Conservation (phyloP, 371 early-diverging fungal species). For the Dinochytrium kinnereticum region DNA sequence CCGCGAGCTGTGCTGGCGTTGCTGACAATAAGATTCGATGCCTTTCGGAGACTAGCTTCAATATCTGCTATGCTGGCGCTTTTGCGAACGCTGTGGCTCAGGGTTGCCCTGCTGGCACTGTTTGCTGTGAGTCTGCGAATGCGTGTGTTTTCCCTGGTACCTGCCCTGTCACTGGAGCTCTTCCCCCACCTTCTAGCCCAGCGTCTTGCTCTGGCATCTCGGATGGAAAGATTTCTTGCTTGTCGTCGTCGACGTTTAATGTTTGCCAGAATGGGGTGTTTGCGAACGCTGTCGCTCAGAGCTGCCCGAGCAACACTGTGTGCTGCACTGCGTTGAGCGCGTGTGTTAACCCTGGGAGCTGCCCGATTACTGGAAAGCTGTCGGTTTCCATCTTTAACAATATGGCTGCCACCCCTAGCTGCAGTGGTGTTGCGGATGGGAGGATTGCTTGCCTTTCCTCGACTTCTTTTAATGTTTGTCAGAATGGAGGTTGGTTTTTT, state of each 20-base stretch:
- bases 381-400: background rate
- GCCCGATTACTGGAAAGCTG: background rate
- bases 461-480: background rate
- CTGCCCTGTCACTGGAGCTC: slow-evolving; percentile 5
- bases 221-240: slow-evolving; percentile 14
- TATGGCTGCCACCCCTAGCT: background rate
- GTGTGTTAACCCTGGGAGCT: slow-evolving; percentile 6
- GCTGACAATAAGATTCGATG: slow-evolving; percentile 8
- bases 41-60: background rate
- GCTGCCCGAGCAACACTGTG: background rate
- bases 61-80: slow-evolving; percentile 14
- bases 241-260: slow-evolving; percentile 2
- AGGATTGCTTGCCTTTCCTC: background rate
- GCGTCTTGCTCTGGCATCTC: slow-evolving; percentile 4
- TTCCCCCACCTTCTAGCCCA: slow-evolving; percentile 2
- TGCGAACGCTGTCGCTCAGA: background rate
- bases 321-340: background rate
- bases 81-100: slow-evolving; percentile 2
- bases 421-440: slow-evolving; percentile 6
- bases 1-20: slow-evolving; percentile 9
- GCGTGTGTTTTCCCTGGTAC: slow-evolving; percentile 7
- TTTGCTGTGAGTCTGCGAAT: background rate
- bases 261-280: slow-evolving; percentile 1
- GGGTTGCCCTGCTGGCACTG: slow-evolving; percentile 19
- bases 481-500: background rate